phyloP scores from a whole-genome alignment of 2,329 filamentous ascomycete genomes.

The Trichoderma hamatum region DNA sequence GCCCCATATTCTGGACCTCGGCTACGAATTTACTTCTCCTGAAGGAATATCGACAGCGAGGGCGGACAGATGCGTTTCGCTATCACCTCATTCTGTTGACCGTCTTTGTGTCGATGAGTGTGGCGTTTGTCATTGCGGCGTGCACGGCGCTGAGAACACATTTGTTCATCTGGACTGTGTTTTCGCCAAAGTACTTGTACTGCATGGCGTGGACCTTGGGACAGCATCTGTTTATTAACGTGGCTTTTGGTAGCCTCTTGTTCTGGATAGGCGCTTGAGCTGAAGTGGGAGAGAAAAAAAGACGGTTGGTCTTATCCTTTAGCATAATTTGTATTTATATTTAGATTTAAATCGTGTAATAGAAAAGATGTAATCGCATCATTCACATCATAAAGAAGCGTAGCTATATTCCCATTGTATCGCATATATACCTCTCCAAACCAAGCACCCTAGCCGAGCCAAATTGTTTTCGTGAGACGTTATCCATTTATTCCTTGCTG shows the following conservation, averaged over 20 bases:
- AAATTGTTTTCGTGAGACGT: constrained; percentile 10
- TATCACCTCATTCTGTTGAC: constrained; percentile 68
- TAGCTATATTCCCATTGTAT: background rate
- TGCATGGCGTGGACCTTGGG: constrained; percentile 84
- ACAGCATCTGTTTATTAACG: constrained; percentile 76
- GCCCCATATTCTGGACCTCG: constrained; percentile 82
- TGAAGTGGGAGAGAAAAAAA: constrained; percentile 3
- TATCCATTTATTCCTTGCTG: constrained; percentile 8
- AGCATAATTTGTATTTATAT: background rate
- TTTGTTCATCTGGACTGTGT: constrained; percentile 98
- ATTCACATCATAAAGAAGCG: constrained; percentile 12
- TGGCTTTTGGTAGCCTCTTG: constrained; percentile 62
- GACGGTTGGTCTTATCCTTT: background rate
- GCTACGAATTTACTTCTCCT: constrained; percentile 65
- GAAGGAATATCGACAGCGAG: constrained; percentile 34
- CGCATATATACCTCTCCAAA: background rate
- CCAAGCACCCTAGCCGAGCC: constrained; percentile 6
- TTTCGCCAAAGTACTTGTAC: constrained; percentile 95
- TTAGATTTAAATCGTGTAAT: background rate
- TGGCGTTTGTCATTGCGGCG: constrained; percentile 81
- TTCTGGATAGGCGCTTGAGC: constrained; percentile 52
- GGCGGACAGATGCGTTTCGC: constrained; percentile 40
- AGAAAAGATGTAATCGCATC: constrained; percentile 5
- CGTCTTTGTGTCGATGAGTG: constrained; percentile 66
- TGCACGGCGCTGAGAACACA: constrained; percentile 84